Conservation (phyloP, 306 rosid genomes). For the Sphenostylis stenocarpa region DNA sequence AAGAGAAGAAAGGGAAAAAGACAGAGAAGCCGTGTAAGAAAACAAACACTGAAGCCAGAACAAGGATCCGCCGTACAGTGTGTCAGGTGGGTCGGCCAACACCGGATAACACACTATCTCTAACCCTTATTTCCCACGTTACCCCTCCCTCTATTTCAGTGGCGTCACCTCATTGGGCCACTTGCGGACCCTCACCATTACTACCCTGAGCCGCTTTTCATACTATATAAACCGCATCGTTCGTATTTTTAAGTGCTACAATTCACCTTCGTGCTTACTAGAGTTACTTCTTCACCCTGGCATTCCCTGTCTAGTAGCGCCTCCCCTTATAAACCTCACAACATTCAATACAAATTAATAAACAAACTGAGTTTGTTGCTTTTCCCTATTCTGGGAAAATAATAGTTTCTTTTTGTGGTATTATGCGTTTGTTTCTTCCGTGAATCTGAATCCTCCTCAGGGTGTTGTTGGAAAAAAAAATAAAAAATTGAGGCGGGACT, state of each 20-base stretch:
- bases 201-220: background rate
- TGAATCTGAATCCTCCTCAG: conserved; percentile 32
- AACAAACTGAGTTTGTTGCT: background rate
- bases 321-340: background rate
- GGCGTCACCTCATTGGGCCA: background rate
- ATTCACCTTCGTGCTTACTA: background rate
- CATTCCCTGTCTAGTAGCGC: background rate
- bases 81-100: background rate
- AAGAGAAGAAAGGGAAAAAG: no score
- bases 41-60: background rate
- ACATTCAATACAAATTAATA: background rate
- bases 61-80: conserved; percentile 1
- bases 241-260: background rate
- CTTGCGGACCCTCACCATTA: background rate
- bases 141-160: background rate
- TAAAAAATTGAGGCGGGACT: background rate
- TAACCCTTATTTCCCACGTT: background rate
- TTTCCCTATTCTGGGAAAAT: background rate
- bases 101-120: background rate
- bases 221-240: background rate
- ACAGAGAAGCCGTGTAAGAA: no score
- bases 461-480: background rate
- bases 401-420: no score
- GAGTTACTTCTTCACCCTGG: background rate
- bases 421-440: background rate